Percentiles rank a stretch among this genome's conserved stretches.
phyloP scores from a whole-genome alignment of 116 monocot species.

The Trichopus zeylanicus region DNA sequence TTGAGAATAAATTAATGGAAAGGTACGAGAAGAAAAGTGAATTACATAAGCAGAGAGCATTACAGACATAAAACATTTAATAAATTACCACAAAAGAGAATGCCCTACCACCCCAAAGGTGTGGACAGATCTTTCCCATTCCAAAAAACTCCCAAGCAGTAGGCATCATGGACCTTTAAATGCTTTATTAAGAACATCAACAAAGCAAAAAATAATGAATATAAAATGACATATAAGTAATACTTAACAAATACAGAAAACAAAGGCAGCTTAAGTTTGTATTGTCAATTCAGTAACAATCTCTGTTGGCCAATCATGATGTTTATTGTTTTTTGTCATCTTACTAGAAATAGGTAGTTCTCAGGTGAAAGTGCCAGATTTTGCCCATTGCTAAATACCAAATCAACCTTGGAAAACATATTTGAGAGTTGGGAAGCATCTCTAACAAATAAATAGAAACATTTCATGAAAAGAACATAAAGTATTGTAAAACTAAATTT shows the following conservation, averaged over 20 bases:
- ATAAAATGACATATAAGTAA: neutral
- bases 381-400: constrained; percentile 83
- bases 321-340: neutral
- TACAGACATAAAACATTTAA: neutral
- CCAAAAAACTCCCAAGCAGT: constrained; percentile 91
- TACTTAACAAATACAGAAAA: neutral
- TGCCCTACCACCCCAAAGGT: constrained; percentile 74
- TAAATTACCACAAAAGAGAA: neutral
- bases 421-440: constrained; percentile 60
- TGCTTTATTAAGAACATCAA: constrained; percentile 45
- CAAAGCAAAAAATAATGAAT: constrained; percentile 4
- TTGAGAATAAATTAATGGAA: neutral
- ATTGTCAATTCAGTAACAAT: neutral
- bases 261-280: neutral
- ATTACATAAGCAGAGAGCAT: neutral
- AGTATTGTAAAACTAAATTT: neutral
- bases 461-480: neutral
- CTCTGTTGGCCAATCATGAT: neutral
- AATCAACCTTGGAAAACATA: constrained; percentile 74
- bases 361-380: constrained; percentile 80
- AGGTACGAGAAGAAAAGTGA: neutral
- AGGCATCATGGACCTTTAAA: constrained; percentile 84
- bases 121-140: constrained; percentile 92
- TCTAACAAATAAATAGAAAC: constrained; percentile 17
- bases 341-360: constrained; percentile 95